Percentiles rank a stretch among this genome's conserved stretches.
Evolutionary conservation across 2,329 filamentous ascomycete genomes (phyloP).

Genomic region (Fusarium siculi): DNA sequence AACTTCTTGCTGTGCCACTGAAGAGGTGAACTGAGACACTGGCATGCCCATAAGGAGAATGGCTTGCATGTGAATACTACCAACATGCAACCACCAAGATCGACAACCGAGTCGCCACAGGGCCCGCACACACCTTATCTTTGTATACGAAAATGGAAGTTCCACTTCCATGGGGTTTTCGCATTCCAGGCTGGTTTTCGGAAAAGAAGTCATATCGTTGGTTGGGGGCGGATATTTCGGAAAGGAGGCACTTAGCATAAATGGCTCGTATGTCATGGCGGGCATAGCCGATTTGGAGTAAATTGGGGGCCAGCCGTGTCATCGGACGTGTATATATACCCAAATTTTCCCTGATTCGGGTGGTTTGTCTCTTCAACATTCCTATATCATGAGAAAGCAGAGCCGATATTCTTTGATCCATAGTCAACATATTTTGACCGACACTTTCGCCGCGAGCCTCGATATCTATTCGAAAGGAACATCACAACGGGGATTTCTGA

Average conservation of each 20-base stretch:
- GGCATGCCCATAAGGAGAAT: background rate
- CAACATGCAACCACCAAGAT: background rate
- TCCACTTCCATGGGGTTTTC: conserved; percentile 17
- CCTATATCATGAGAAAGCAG: background rate
- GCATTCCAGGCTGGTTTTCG: conserved; percentile 20
- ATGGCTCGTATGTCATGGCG: conserved; percentile 15
- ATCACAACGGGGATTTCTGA: background rate
- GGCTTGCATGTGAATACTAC: background rate
- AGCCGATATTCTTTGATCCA: background rate
- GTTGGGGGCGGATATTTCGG: conserved; percentile 9
- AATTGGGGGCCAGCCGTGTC: background rate
- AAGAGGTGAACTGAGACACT: background rate
- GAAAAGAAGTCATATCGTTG: conserved; percentile 10
- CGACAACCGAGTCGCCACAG: conserved; percentile 1
- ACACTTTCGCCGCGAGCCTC: background rate
- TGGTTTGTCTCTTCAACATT: background rate
- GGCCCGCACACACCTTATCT: conserved; percentile 6
- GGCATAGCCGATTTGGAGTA: background rate
- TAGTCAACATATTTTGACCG: too few relatives aligned
- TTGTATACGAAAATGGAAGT: conserved; percentile 1
- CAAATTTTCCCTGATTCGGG: background rate
- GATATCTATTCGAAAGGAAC: background rate
- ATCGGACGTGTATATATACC: background rate
- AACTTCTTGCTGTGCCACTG: background rate
- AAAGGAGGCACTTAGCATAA: conserved; percentile 8